Evolutionary conservation across 2,329 filamentous ascomycete genomes (phyloP).

Genomic region (Zasmidium citrigriseum): DNA sequence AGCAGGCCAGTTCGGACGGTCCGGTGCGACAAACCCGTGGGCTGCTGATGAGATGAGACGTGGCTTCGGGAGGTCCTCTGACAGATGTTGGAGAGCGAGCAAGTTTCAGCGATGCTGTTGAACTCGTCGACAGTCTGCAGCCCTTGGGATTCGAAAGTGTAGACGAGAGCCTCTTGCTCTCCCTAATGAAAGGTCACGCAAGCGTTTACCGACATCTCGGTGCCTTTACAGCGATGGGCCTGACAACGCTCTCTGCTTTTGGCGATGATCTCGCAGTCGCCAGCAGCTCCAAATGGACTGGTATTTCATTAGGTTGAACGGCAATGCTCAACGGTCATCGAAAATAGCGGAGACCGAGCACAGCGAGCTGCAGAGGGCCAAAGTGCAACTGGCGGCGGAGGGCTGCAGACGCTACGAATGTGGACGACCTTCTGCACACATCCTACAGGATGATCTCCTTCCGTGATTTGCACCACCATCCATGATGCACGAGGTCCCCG

Average conservation of each 20-base stretch:
- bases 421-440: neutral
- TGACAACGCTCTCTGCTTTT: neutral
- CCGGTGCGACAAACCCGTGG: neutral
- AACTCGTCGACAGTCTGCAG: neutral
- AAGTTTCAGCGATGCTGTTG: neutral
- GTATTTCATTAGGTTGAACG: neutral
- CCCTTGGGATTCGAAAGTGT: neutral
- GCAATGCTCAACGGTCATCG: neutral
- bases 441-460: neutral
- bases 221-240: neutral
- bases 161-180: neutral
- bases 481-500: neutral
- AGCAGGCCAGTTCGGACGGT: neutral
- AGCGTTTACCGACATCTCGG: neutral
- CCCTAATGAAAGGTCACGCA: neutral
- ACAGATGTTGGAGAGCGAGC: neutral
- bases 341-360: neutral
- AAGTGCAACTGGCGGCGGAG: neutral
- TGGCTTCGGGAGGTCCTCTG: neutral
- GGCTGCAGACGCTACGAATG: neutral
- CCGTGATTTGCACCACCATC: neutral
- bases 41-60: neutral
- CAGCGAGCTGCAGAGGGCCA: neutral
- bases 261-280: neutral
- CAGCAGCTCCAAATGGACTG: neutral